Evolutionary conservation across 768 basidiomycete species (phyloP).

Genomic region (Russula griseocarnosa): DNA sequence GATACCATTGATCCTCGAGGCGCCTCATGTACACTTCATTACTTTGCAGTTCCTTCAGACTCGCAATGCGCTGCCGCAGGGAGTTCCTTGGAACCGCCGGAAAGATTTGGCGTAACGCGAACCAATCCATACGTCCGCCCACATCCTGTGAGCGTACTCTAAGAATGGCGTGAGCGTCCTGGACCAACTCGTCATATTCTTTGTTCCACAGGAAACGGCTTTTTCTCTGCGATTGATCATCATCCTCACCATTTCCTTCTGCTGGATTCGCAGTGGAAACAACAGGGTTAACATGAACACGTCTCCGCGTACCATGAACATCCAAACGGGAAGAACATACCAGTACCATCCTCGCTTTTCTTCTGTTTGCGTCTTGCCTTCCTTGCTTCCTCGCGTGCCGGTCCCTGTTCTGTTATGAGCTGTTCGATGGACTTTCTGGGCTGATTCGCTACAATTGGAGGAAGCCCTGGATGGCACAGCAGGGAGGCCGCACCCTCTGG

Average conservation of each 20-base stretch:
- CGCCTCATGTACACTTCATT: constrained; percentile 73
- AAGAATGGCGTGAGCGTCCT: constrained; percentile 81
- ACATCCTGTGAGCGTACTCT: constrained; percentile 63
- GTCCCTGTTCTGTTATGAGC: constrained; percentile 51
- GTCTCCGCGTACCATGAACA: not conserved
- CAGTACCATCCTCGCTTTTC: constrained; percentile 31
- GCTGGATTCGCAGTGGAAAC: not conserved
- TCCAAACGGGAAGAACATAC: constrained; percentile 3
- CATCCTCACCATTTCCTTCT: constrained; percentile 18
- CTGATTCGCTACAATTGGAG: constrained; percentile 42
- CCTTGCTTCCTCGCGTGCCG: constrained; percentile 37
- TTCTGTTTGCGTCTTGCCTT: constrained; percentile 38
- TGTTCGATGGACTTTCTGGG: constrained; percentile 50
- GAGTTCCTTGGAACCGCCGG: constrained; percentile 69
- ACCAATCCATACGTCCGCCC: constrained; percentile 60
- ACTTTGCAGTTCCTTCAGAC: constrained; percentile 57
- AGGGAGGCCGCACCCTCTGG: constrained; percentile 9
- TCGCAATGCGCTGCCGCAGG: constrained; percentile 62
- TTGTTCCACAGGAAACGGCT: constrained; percentile 78
- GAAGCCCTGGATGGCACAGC: constrained; percentile 31
- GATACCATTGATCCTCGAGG: constrained; percentile 77
- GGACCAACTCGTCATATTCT: constrained; percentile 84
- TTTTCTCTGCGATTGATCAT: constrained; percentile 37
- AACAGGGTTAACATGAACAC: not conserved
- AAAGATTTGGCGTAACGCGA: constrained; percentile 74